Percentiles rank a stretch among this genome's conserved stretches.
These are phyloP conservation scores for Hirschfeldia incana DNA, from an alignment of 345 rosid genomes.

Conservation along the genomic window DNA sequence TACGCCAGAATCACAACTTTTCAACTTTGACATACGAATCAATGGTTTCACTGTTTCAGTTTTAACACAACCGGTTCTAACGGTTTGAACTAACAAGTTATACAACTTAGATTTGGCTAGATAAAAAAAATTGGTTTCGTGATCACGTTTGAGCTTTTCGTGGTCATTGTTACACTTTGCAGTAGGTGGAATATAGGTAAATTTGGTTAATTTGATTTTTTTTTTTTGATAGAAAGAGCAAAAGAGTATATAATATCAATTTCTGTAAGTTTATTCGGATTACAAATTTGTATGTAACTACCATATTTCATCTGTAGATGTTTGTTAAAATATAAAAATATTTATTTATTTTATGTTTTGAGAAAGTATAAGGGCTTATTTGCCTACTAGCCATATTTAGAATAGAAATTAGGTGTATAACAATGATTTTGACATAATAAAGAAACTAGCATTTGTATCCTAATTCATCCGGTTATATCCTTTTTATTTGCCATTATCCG, in stretches of 20 bases:
- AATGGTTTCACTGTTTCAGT: no score
- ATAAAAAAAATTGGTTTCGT: background rate
- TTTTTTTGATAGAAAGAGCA: background rate
- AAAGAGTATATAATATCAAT: background rate
- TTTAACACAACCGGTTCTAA: background rate
- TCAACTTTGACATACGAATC: no score
- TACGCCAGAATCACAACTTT: background rate
- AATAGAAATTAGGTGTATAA: no score
- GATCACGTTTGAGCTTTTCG: background rate
- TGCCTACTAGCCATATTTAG: no score
- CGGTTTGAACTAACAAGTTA: background rate
- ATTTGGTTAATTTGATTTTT: no score
- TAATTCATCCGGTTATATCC: no score
- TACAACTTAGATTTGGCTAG: background rate
- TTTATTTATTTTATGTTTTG: background rate
- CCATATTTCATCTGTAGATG: background rate
- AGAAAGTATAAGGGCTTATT: background rate
- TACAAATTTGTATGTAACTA: no score
- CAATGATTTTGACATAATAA: no score
- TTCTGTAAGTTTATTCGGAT: background rate
- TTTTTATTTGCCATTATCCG: no score
- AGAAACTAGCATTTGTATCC: no score
- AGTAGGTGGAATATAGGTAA: background rate
- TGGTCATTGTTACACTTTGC: background rate
- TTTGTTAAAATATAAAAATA: no score